Evolutionary conservation across 441 rosid species (phyloP), one percentile per base, ranked within the genome.

Genomic region (Isatis lusitanica): DNA sequence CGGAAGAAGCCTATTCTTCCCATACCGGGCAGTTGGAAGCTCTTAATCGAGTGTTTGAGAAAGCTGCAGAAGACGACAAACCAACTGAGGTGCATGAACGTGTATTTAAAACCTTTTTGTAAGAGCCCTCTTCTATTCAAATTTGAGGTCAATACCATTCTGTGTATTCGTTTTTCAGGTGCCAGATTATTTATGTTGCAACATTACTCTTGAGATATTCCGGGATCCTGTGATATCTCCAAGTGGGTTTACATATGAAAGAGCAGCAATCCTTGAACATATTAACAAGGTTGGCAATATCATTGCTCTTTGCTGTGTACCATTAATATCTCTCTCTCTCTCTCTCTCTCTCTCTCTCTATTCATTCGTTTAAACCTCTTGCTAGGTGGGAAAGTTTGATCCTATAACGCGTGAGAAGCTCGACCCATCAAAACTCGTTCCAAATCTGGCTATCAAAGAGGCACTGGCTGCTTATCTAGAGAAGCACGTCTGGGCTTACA

Each of bases 161-260:
- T 55, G 40, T 13, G 6, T 42, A 11, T 12, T 52, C 4, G 69
- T 53, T 15, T 7, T 35, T n/a, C 83, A 92, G 99, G 94, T 94
- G 74, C 99, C 99, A 2, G 97, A 88, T 83, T 88, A 85, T 58
- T 77, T 94, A 12, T 92, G 99, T 67, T 94, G 97, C 82, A 90
- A 84, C 68, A 92, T 94, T 8, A 90, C 97, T 21, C 97, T 94
- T 11, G 96, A 92, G 77, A 89, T 92, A 39, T 85, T 88, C 67
- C 88, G 89, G 5, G 99, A 92, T 82, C 97, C 97, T 47, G 97
- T 94, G 67, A 84, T 92, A 58, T 80, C 94, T 70, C 99, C 99
- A n/a, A 87, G 97, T 63, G 97, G 99, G 42, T 73, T 87, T 79
- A 80, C 97, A 40, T 92, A 94, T 66, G 97, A 94, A 81, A 92